Evolutionary conservation across 1,139 yeast species (phyloP).

Genomic region (Geotrichum citri-aurantii): DNA sequence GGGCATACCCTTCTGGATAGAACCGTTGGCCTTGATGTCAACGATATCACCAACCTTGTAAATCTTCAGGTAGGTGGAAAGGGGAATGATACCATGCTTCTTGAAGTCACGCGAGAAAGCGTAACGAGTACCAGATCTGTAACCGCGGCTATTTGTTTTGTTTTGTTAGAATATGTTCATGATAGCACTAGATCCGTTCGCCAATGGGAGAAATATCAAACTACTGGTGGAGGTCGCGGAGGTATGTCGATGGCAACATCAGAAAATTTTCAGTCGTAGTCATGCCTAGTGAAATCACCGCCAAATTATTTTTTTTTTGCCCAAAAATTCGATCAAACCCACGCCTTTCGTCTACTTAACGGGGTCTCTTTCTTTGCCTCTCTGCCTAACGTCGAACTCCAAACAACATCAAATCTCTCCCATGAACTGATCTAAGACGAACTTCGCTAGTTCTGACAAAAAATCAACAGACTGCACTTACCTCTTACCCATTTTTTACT

Average conservation of each 20-base stretch:
- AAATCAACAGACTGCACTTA: conserved; percentile 30
- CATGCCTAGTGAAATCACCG: not conserved
- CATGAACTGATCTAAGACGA: not conserved
- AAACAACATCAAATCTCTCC: not conserved
- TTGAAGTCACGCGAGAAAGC: conserved; percentile 99
- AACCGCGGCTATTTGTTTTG: conserved; percentile 77
- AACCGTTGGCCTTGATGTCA: conserved; percentile 98
- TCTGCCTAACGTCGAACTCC: not conserved
- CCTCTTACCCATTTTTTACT: conserved; percentile 75
- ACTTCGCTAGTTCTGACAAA: not conserved
- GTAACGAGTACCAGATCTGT: conserved; percentile 99
- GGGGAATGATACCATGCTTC: conserved; percentile 92
- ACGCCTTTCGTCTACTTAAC: not conserved
- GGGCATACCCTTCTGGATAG: conserved; percentile 99
- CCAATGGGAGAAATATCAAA: not conserved
- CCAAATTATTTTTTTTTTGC: not conserved
- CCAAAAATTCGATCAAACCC: not conserved
- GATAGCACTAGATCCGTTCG: not conserved
- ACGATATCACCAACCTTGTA: conserved; percentile 99
- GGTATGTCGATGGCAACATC: not conserved
- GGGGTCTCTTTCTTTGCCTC: not conserved
- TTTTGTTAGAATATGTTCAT: conserved; percentile 7
- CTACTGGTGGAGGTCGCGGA: not conserved
- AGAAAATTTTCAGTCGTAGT: not conserved
- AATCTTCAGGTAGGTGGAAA: conserved; percentile 94